These are phyloP conservation scores for Fraxinus floribunda DNA, from an alignment of 305 asterid genomes.

Conservation along the genomic window DNA sequence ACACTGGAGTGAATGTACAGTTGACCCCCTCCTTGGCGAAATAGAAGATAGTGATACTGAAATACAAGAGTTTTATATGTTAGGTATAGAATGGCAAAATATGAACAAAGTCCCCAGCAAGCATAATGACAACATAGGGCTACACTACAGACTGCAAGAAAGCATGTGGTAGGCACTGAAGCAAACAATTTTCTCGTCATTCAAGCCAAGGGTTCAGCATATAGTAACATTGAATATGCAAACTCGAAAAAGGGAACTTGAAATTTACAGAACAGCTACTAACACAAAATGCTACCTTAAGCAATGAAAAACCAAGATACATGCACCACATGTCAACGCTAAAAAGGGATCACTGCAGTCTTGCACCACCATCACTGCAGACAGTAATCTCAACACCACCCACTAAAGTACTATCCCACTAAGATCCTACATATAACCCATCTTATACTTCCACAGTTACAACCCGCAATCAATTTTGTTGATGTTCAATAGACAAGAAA, in stretches of 20 bases:
- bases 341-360: background rate
- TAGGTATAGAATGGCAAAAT: slow-evolving; percentile 6
- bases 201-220: background rate
- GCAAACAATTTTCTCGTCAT: background rate
- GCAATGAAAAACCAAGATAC: background rate
- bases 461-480: background rate
- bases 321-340: background rate
- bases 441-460: background rate
- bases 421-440: background rate
- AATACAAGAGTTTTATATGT: slow-evolving; percentile 27
- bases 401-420: background rate
- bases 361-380: background rate
- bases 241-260: background rate
- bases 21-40: slow-evolving; percentile 75
- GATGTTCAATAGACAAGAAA: background rate
- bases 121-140: slow-evolving; percentile 4
- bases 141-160: background rate
- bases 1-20: slow-evolving; percentile 58
- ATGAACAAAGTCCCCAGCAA: background rate
- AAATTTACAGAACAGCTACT: background rate
- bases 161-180: background rate
- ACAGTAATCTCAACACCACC: background rate
- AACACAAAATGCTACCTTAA: background rate
- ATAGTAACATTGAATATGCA: background rate
- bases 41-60: slow-evolving; percentile 71